A percentile compares a stretch with the other conserved stretches of the same genome.
These are phyloP conservation scores for Phytopythium litorale DNA, from an alignment of 352 stramenopile species.

Conservation along the genomic window DNA sequence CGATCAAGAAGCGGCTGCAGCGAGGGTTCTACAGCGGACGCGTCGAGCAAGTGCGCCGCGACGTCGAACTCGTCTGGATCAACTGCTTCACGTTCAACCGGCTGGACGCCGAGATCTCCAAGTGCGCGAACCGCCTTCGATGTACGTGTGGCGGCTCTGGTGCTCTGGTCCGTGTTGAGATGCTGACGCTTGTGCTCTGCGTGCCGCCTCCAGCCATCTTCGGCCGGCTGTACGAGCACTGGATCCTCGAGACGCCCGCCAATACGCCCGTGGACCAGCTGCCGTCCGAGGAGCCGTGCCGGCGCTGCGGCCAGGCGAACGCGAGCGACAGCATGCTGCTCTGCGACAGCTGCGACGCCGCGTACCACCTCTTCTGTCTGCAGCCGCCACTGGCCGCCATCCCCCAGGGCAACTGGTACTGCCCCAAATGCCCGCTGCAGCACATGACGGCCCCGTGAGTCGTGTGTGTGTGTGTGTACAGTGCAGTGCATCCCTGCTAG, in stretches of 20 bases:
- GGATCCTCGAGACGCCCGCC: slow-evolving; percentile 47
- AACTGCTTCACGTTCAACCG: slow-evolving; percentile 88
- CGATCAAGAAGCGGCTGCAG: slow-evolving; percentile 75
- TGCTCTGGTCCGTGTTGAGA: slow-evolving; percentile 1
- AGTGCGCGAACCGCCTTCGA: slow-evolving; percentile 66
- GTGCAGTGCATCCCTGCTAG: background rate
- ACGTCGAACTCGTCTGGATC: slow-evolving; percentile 78
- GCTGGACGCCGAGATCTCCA: slow-evolving; percentile 75
- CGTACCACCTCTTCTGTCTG: slow-evolving; percentile 83
- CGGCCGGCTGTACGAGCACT: slow-evolving; percentile 74
- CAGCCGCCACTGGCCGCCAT: slow-evolving; percentile 55
- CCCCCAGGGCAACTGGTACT: slow-evolving; percentile 79
- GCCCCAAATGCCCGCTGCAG: slow-evolving; percentile 56
- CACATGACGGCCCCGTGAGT: slow-evolving; percentile 17
- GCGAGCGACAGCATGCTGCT: slow-evolving; percentile 74
- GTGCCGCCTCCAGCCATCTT: slow-evolving; percentile 50
- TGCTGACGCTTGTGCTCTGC: slow-evolving; percentile 11
- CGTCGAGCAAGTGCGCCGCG: slow-evolving; percentile 46
- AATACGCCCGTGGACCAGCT: slow-evolving; percentile 51
- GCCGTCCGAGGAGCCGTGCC: slow-evolving; percentile 68
- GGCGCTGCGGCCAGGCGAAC: slow-evolving; percentile 57
- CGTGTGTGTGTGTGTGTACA: slow-evolving; percentile 13
- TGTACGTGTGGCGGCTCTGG: slow-evolving; percentile 40
- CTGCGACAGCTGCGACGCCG: slow-evolving; percentile 82
- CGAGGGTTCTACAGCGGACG: slow-evolving; percentile 58